Conservation (phyloP, 768 basidiomycete genomes). For the Coprinopsis sp. region DNA sequence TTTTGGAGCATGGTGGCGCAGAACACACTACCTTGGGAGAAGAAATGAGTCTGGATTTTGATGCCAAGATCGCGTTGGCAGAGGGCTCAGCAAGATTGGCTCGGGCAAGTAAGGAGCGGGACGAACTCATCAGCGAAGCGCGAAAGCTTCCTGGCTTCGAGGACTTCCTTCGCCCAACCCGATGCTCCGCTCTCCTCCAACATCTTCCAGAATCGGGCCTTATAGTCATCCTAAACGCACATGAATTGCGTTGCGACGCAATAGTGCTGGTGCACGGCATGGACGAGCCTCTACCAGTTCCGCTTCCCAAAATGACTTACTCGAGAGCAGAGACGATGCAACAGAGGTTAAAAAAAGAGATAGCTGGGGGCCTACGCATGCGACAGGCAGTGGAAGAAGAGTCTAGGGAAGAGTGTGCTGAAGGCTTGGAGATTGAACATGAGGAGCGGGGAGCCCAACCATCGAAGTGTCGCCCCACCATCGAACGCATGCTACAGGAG, state of each 20-base stretch:
- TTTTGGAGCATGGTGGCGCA: slow-evolving; percentile 5
- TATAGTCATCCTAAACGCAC: slow-evolving; percentile 14
- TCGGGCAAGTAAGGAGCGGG: slow-evolving; percentile 15
- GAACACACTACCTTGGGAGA: too few relatives aligned
- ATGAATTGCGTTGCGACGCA: slow-evolving; percentile 17
- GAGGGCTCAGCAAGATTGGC: slow-evolving; percentile 5
- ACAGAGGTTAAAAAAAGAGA: neutral
- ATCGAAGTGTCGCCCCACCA: too few relatives aligned
- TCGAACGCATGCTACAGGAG: too few relatives aligned
- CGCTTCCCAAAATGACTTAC: slow-evolving; percentile 11
- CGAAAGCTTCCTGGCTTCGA: slow-evolving; percentile 16
- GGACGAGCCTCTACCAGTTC: slow-evolving; percentile 7
- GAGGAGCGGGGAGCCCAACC: neutral
- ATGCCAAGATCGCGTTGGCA: neutral
- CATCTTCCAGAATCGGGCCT: slow-evolving; percentile 10
- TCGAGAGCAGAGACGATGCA: slow-evolving; percentile 5
- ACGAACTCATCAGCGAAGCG: slow-evolving; percentile 12
- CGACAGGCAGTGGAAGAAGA: neutral
- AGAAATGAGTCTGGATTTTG: neutral
- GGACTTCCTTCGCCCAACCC: slow-evolving; percentile 14
- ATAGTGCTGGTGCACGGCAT: slow-evolving; percentile 11
- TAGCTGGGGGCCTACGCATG: neutral
- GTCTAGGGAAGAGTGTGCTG: neutral
- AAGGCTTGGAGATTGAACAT: neutral
- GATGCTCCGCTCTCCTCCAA: slow-evolving; percentile 1